Percentiles rank a stretch among this genome's conserved stretches.
Evolutionary conservation across 306 rosid species (phyloP).

Genomic region (Malus orientalis): DNA sequence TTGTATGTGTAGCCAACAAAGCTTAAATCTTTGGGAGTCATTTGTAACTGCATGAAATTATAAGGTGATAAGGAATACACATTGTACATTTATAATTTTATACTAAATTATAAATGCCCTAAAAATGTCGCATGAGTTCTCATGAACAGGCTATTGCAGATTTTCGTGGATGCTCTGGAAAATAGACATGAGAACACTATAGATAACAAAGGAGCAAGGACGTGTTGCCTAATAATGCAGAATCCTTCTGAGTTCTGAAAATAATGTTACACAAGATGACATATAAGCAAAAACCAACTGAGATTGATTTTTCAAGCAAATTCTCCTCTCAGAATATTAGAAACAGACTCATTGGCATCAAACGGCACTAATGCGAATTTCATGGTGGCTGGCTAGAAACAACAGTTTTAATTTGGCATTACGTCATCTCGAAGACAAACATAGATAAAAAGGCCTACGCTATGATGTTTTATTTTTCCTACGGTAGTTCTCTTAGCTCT

Average conservation of each 20-base stretch:
- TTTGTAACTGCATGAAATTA: slow-evolving; percentile 61
- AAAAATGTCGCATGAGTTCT: not conserved
- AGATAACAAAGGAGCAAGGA: not conserved
- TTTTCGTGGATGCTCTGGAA: not conserved
- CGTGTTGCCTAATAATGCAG: not conserved
- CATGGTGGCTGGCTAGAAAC: not conserved
- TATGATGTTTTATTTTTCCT: not conserved
- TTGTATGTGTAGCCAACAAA: slow-evolving; percentile 97
- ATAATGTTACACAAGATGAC: not conserved
- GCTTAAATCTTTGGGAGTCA: slow-evolving; percentile 90
- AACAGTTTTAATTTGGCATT: not conserved
- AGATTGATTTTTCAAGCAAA: not conserved
- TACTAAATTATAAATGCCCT: not conserved
- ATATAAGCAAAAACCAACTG: not conserved
- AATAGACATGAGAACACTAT: not conserved
- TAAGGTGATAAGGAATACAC: slow-evolving; percentile 7
- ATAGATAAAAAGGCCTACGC: not conserved
- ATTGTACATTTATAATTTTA: slow-evolving; percentile 7
- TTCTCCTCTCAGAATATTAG: not conserved
- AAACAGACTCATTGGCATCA: not conserved
- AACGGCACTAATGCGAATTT: not conserved
- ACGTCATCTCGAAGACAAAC: not conserved
- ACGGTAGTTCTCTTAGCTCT: not conserved
- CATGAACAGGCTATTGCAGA: not conserved
- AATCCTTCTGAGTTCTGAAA: not conserved